A percentile compares a stretch with the other conserved stretches of the same genome.
Evolutionary conservation across 2,329 filamentous ascomycete genomes (phyloP).

Genomic region (Xylariaceae sp.): DNA sequence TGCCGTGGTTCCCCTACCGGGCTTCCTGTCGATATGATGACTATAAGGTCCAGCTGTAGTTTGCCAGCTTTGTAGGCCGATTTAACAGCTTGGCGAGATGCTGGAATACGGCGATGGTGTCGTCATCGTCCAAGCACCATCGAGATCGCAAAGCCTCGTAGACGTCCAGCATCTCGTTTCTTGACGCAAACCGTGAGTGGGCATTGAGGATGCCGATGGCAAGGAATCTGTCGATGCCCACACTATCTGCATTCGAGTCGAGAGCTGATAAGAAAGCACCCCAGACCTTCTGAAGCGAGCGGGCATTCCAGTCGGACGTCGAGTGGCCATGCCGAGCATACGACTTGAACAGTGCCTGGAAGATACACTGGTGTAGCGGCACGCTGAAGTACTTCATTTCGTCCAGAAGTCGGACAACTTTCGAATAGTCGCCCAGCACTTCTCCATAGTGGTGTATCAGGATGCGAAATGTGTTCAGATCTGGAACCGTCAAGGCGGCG

Average conservation of each 20-base stretch:
- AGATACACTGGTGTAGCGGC: slow-evolving; percentile 68
- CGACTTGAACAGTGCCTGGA: slow-evolving; percentile 74
- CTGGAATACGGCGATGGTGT: slow-evolving; percentile 42
- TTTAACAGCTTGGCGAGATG: slow-evolving; percentile 40
- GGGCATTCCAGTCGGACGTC: slow-evolving; percentile 64
- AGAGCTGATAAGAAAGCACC: slow-evolving; percentile 54
- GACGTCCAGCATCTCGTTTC: slow-evolving; percentile 46
- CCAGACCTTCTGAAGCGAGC: slow-evolving; percentile 65
- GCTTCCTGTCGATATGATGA: too few species aligned
- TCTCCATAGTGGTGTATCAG: slow-evolving; percentile 70
- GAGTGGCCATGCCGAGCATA: slow-evolving; percentile 69
- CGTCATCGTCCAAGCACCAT: slow-evolving; percentile 40
- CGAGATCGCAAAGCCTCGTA: slow-evolving; percentile 46
- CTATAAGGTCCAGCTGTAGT: too few species aligned
- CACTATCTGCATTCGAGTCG: slow-evolving; percentile 39
- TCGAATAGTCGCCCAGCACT: slow-evolving; percentile 63
- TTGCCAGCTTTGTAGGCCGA: slow-evolving; percentile 3
- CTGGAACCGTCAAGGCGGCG: slow-evolving; percentile 61
- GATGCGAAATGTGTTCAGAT: slow-evolving; percentile 73
- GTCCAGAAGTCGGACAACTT: slow-evolving; percentile 64
- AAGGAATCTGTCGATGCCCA: slow-evolving; percentile 56
- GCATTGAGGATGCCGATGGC: slow-evolving; percentile 57
- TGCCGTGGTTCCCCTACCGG: too few species aligned
- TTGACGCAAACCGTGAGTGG: slow-evolving; percentile 54
- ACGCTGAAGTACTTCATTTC: slow-evolving; percentile 73